Percentiles rank a stretch among this genome's conserved stretches.
Conservation (phyloP, 371 early-diverging fungal species). For the Apophysomyces elegans region DNA sequence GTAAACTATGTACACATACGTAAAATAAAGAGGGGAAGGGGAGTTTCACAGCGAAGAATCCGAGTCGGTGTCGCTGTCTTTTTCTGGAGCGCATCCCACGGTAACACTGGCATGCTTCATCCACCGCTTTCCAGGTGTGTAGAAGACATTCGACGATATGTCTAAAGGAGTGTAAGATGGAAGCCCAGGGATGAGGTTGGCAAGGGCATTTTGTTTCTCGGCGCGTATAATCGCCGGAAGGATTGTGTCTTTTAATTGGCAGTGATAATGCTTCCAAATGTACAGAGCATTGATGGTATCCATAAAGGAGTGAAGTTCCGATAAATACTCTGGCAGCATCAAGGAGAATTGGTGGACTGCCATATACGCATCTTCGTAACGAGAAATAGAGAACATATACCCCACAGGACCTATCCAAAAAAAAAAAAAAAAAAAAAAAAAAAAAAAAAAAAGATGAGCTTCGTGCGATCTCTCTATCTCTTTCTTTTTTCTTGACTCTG, state of each 20-base stretch:
- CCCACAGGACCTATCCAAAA: background rate
- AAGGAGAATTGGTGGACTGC: background rate
- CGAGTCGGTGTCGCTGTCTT: too few relatives aligned
- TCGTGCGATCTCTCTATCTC: too few relatives aligned
- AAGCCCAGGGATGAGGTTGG: background rate
- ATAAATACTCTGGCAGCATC: slow-evolving; percentile 16
- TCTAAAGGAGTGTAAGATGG: background rate
- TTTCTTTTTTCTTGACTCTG: too few relatives aligned
- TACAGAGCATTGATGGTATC: slow-evolving; percentile 1
- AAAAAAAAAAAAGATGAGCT: background rate
- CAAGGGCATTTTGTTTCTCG: background rate
- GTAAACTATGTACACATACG: too few relatives aligned
- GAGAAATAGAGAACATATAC: background rate
- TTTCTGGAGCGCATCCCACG: too few relatives aligned
- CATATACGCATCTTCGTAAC: background rate
- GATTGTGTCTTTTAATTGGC: background rate
- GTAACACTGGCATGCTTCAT: too few relatives aligned
- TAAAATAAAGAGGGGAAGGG: too few relatives aligned
- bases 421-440: too few relatives aligned
- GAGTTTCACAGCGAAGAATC: too few relatives aligned
- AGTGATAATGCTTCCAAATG: background rate
- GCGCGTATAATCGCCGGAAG: background rate
- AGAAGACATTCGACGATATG: background rate
- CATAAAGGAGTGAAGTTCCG: slow-evolving; percentile 9
- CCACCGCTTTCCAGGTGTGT: background rate